Percentiles rank a stretch among this genome's conserved stretches.
phyloP scores from a whole-genome alignment of 305 asterid species.

The Solanum hybrid region DNA sequence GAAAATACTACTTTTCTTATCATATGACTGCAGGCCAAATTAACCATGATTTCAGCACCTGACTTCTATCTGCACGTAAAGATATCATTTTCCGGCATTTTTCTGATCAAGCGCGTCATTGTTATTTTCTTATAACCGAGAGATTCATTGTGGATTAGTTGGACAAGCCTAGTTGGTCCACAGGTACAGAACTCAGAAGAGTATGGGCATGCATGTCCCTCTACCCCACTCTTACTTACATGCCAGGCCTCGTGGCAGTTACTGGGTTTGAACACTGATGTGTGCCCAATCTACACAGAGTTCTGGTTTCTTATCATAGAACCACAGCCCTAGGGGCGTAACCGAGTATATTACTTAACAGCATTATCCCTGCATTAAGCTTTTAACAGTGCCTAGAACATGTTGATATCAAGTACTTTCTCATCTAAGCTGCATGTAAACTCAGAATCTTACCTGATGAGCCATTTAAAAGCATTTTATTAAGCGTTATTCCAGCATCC shows the following conservation, averaged over 20 bases:
- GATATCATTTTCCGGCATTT: background rate
- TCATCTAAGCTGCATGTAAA: background rate
- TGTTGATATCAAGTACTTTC: background rate
- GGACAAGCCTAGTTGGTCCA: background rate
- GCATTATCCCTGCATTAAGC: background rate
- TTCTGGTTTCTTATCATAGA: background rate
- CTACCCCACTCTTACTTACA: background rate
- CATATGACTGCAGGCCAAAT: background rate
- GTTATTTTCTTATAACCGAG: background rate
- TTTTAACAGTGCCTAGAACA: background rate
- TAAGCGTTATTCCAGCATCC: conserved; percentile 71
- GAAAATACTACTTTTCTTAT: background rate
- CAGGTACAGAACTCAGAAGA: background rate
- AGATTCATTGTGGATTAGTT: background rate
- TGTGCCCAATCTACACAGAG: background rate
- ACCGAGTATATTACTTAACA: background rate
- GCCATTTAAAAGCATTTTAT: conserved; percentile 59
- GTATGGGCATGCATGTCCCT: background rate
- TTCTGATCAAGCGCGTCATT: background rate
- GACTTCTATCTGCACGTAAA: background rate
- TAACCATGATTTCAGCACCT: background rate
- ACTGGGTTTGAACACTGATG: background rate
- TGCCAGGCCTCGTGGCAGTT: background rate
- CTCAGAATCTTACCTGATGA: conserved; percentile 55
- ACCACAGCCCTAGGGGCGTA: background rate